Conservation (phyloP, 257 asterid genomes). For the Solanum raphanifolium region DNA sequence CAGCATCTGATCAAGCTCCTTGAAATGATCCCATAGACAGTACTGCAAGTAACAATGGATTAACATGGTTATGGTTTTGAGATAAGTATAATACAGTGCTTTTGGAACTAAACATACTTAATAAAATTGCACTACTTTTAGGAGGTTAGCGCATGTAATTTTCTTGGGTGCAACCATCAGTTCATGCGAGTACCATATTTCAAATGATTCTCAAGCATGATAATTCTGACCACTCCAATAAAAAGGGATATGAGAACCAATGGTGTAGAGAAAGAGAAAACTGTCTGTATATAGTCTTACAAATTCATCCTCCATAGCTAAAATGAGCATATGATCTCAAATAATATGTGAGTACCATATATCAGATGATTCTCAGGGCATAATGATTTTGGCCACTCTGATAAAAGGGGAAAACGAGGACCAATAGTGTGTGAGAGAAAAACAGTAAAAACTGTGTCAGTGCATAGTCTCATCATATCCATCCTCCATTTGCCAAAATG, state of each 20-base stretch:
- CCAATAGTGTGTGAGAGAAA: neutral
- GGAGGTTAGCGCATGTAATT: neutral
- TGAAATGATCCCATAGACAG: constrained; percentile 93
- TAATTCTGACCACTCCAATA: neutral
- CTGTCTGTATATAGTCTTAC: neutral
- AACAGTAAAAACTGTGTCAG: neutral
- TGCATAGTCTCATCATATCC: neutral
- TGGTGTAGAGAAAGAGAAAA: neutral
- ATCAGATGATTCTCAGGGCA: neutral
- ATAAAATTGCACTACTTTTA: neutral
- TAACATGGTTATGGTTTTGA: neutral
- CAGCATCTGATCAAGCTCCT: constrained; percentile 73
- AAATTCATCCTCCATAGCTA: neutral
- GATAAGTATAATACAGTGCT: neutral
- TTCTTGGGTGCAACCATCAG: neutral
- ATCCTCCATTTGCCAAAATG: neutral
- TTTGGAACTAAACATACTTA: neutral
- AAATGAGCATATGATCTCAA: neutral
- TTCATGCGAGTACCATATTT: neutral
- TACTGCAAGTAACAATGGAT: constrained; percentile 30
- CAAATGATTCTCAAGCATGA: neutral
- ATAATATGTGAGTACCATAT: neutral
- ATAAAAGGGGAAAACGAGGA: neutral
- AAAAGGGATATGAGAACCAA: neutral
- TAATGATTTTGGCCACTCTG: neutral